Percentiles rank a stretch among this genome's conserved stretches.
Evolutionary conservation across 2,329 filamentous ascomycete species (phyloP).

Genomic region (Botrytis squamosa): DNA sequence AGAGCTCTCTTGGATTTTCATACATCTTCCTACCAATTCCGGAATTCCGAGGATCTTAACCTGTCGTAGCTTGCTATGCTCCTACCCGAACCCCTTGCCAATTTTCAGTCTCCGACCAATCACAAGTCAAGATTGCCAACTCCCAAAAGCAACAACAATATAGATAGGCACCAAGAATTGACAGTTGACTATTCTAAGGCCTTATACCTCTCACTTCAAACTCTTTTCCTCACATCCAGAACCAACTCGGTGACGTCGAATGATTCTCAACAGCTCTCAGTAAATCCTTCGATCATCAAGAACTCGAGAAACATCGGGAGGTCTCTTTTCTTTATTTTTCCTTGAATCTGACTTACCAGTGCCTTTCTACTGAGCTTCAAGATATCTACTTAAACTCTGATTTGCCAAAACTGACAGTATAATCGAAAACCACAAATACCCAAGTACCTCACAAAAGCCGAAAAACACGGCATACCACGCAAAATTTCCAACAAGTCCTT

Average conservation of each 20-base stretch:
- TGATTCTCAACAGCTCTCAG: not conserved
- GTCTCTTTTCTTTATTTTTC: not conserved
- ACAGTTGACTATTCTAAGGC: not conserved
- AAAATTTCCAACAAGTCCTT: not conserved
- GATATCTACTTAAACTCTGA: not conserved
- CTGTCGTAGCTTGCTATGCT: not conserved
- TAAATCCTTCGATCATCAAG: not conserved
- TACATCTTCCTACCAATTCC: not conserved
- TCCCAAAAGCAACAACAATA: not conserved
- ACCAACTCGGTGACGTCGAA: not conserved
- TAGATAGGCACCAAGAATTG: not conserved
- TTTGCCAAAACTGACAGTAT: not conserved
- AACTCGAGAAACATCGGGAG: not conserved
- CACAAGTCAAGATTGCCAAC: not conserved
- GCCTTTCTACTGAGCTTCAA: not conserved
- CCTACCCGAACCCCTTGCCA: not conserved
- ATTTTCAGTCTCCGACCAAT: not conserved
- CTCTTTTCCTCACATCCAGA: not conserved
- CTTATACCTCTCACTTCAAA: not conserved
- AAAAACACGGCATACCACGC: not conserved
- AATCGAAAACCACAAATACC: not conserved
- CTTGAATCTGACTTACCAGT: not conserved
- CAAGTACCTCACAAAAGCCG: not conserved
- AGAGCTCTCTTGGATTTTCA: not conserved
- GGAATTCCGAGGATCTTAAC: not conserved